Evolutionary conservation across 192 early-diverging fungal genomes (phyloP), one percentile per base, ranked within the genome.

Genomic region (Coemansia sp.): DNA sequence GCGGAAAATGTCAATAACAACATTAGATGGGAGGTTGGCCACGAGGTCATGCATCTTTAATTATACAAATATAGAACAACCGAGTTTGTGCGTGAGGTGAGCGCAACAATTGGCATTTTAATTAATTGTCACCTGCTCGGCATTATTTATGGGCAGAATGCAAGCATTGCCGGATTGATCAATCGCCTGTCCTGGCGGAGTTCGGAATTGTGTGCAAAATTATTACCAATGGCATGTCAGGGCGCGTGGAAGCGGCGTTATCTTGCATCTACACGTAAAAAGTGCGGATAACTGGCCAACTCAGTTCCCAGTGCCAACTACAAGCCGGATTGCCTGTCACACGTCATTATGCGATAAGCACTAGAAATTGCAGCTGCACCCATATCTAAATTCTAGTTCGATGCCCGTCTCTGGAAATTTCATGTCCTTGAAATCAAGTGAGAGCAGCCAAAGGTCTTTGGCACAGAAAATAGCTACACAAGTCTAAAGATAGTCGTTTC

Each of bases 1-100:
- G 57, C 75, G 66, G 19, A 77, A 72, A 22, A 77, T 72, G 25
- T 65, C 26, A 19, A 77, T 61, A 10, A 49, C 38, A 9, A 77
- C 39, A 45, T 77, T 69, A 1, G 51, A 48, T 11, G 75, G 75
- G 35, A 77, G 59, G 16, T 14, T 52, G 11, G 27, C 37, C 53
- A 77, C 38, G 3, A 63, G 69, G 39, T 77, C 75, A 10, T 31
- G 38, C 74, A 76, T 75, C 22, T 11, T 31, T 29, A 52, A 52
- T 52, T 21, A 17, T 26, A 52, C 23, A 23, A 26, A 25, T 52
- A 52, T 3, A 52, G 51, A 52, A 35, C 6, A 35, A 35, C 6
- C 1, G 31, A 7, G 7, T 8, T 8, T 35, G 31, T 1, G 31
- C 31, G 7, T 8, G 31, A 35, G 2, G 31, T 6, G 7, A 35